These are phyloP conservation scores for Leptographium radiaticola DNA, from an alignment of 2,329 filamentous ascomycete species.

Conservation along the genomic window DNA sequence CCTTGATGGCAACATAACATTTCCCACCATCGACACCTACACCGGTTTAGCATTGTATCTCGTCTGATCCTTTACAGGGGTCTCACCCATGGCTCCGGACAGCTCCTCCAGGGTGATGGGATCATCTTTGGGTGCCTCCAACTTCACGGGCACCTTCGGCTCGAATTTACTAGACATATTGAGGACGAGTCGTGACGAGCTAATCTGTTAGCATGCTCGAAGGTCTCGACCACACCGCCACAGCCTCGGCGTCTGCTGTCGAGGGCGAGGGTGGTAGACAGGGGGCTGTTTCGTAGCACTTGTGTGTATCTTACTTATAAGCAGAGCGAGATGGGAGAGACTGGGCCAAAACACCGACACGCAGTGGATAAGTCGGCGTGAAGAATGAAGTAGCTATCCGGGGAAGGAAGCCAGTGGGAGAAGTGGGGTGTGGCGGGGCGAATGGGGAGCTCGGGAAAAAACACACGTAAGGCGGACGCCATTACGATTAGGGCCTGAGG, in stretches of 20 bases:
- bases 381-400: no score
- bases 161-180: constrained; percentile 56
- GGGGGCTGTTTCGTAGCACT: no score
- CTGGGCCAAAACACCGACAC: no score
- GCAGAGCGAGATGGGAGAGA: no score
- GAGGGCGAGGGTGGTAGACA: no score
- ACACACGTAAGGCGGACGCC: neutral
- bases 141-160: constrained; percentile 61
- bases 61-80: no score
- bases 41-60: neutral
- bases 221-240: neutral
- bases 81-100: constrained; percentile 67
- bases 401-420: neutral
- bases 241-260: neutral
- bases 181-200: neutral
- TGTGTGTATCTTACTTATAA: no score
- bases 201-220: neutral
- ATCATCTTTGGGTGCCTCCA: constrained; percentile 79
- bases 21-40: constrained; percentile 51
- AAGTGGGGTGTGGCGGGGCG: neutral
- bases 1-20: constrained; percentile 60
- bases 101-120: constrained; percentile 71
- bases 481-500: constrained; percentile 3
- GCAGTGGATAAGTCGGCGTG: no score
- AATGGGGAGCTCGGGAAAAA: constrained; percentile 7